Base-by-base conservation (phyloP, 139 green algal species). In the Tetradesmus lagerheimii region DNA sequence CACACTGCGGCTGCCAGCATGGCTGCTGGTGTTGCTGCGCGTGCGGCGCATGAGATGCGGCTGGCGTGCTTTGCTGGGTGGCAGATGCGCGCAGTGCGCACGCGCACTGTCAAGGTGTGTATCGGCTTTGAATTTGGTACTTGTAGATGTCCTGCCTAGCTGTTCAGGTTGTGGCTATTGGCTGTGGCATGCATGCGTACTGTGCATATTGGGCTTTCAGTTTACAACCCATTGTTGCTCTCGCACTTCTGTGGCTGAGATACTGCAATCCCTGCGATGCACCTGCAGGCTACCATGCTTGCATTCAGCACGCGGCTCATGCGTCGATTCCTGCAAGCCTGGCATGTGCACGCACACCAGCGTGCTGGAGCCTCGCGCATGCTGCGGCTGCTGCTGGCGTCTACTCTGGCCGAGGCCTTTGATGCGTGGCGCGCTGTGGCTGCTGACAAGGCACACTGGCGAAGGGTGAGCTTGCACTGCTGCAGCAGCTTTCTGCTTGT, bases 401-500 rank as follows among this genome's bases (percentile, higher is more conserved):
- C 25, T 11, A 87, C 78, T 0, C 57, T 91, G 25, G 20, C 31
- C 18, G 78, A 77, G 0, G 78, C 78, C 12, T 91, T 91, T 57
- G 11, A 34, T 1, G 87, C 80, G 39, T 91, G 87, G 87, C 45
- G 43, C 9, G 38, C 29, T n/a, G 87, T 87, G 6, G 62, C 78
- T 27, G 29, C 27, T 2, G 87, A 91, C 53, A 14, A 23, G 25
- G 50, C 77, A 15, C 79, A 91, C 62, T 91, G 87, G 87, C 87
- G 35, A n/a, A 64, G 11, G 78, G 83, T 88, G 27, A 41, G 64
- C 11, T 9, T 79, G 71, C 71, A 1, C 1, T 11, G 31, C 31
- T 79, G 31, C 29, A 41, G 29, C 71, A 79, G 4, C 12, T 37
- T 23, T 1, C 15, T 79, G n/a, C 29, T 50, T 50, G 43, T 9